Evolutionary conservation across 192 early-diverging fungal species (phyloP).

Genomic region (Coemansia sp.): DNA sequence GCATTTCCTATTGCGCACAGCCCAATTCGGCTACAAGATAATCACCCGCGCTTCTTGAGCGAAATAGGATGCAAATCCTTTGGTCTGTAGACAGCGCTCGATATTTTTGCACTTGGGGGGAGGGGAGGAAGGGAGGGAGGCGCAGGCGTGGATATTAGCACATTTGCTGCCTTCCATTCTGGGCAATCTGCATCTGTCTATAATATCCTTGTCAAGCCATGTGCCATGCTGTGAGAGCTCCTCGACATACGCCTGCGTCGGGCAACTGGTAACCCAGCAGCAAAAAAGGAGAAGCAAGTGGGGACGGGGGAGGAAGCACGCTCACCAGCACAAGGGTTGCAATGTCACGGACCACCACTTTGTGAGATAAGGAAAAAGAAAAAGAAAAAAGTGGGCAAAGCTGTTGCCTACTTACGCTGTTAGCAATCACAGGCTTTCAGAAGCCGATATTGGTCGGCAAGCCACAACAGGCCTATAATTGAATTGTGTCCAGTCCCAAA

Average conservation of each 20-base stretch:
- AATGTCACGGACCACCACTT: no score
- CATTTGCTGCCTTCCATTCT: background rate
- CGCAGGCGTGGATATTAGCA: conserved; percentile 5
- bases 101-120: background rate
- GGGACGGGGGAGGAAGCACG: no score
- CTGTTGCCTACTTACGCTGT: no score
- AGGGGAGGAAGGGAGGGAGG: background rate
- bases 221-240: background rate
- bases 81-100: no score
- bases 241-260: background rate
- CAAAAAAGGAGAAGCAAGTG: no score
- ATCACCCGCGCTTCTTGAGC: background rate
- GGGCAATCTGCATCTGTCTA: no score
- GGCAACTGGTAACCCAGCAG: background rate
- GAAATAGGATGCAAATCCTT: background rate
- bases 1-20: conserved; percentile 6
- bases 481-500: no score
- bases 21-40: conserved; percentile 8
- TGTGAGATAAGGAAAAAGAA: background rate
- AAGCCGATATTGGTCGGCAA: no score
- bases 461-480: no score
- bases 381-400: background rate
- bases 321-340: no score
- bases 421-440: no score
- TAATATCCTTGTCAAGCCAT: conserved; percentile 4